Evolutionary conservation across 768 basidiomycete species (phyloP).

Genomic region (Leccinum subgranulosum): DNA sequence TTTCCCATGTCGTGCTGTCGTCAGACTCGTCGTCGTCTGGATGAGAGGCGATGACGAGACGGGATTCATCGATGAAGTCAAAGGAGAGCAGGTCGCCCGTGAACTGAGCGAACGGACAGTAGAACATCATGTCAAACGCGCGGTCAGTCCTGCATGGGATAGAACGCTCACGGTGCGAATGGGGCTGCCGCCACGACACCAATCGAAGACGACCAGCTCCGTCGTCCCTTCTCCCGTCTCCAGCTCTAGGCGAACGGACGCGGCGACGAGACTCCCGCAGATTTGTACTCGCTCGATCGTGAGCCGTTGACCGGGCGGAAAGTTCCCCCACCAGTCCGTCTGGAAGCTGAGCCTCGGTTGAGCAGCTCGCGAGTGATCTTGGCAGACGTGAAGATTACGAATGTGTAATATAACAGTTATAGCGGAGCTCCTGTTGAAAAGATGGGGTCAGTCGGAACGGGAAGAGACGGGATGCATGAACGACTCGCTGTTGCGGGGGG

Average conservation of each 20-base stretch:
- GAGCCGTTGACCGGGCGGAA: constrained; percentile 32
- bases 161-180: constrained; percentile 24
- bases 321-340: constrained; percentile 34
- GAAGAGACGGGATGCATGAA: background rate
- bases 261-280: constrained; percentile 23
- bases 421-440: constrained; percentile 21
- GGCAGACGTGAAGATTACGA: constrained; percentile 53
- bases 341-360: constrained; percentile 27
- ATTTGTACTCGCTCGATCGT: constrained; percentile 29
- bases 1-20: constrained; percentile 29
- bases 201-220: constrained; percentile 29
- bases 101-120: constrained; percentile 12
- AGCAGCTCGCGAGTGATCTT: constrained; percentile 46
- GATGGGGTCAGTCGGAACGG: background rate
- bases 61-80: constrained; percentile 27
- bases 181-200: constrained; percentile 27
- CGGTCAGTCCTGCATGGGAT: background rate
- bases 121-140: background rate
- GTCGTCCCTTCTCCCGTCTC: constrained; percentile 33
- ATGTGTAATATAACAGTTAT: constrained; percentile 41
- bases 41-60: constrained; percentile 25
- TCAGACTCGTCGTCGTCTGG: constrained; percentile 34
- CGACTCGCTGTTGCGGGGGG: constrained; percentile 26
- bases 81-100: constrained; percentile 31
- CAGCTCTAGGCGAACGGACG: constrained; percentile 28